These are phyloP conservation scores for Aspergillus ruber DNA, from an alignment of 2,329 filamentous ascomycete species.

Conservation along the genomic window DNA sequence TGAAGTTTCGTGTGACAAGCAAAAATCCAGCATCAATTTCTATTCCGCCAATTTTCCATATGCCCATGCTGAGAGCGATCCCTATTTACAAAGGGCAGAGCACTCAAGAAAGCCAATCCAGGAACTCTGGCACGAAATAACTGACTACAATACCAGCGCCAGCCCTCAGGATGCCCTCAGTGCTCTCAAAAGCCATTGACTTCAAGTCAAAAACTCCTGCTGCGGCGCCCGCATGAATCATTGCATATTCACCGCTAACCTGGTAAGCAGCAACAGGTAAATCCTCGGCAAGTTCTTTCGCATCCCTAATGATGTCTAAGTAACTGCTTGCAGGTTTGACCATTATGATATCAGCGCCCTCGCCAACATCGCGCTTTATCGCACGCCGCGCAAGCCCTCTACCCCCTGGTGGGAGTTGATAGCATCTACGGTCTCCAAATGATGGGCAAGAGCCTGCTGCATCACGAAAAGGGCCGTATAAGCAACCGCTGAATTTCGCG, in stretches of 20 bases:
- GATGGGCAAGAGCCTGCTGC: conserved; percentile 85
- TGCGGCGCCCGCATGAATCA: conserved; percentile 94
- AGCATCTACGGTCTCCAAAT: conserved; percentile 93
- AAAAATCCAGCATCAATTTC: too few relatives aligned
- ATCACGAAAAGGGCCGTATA: conserved; percentile 96
- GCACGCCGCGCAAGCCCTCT: conserved; percentile 86
- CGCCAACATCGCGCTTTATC: conserved; percentile 80
- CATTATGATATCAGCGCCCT: conserved; percentile 98
- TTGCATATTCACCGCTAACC: conserved; percentile 93
- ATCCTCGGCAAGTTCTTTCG: conserved; percentile 87
- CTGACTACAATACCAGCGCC: conserved; percentile 89
- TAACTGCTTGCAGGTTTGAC: conserved; percentile 96
- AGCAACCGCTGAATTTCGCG: conserved; percentile 92
- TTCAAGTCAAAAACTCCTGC: conserved; percentile 95
- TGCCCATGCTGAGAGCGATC: neutral
- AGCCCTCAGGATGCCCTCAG: conserved; percentile 85
- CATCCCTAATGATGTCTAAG: conserved; percentile 94
- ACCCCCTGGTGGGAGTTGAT: conserved; percentile 89
- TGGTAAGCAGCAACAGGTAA: conserved; percentile 94
- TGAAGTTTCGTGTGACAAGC: too few relatives aligned
- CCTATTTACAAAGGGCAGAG: neutral
- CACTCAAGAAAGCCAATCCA: conserved; percentile 52
- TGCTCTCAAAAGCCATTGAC: conserved; percentile 89
- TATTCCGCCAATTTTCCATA: neutral
- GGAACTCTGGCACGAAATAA: conserved; percentile 82